Conservation (phyloP, 2,329 filamentous ascomycete species). For the Lecanosticta acicola region DNA sequence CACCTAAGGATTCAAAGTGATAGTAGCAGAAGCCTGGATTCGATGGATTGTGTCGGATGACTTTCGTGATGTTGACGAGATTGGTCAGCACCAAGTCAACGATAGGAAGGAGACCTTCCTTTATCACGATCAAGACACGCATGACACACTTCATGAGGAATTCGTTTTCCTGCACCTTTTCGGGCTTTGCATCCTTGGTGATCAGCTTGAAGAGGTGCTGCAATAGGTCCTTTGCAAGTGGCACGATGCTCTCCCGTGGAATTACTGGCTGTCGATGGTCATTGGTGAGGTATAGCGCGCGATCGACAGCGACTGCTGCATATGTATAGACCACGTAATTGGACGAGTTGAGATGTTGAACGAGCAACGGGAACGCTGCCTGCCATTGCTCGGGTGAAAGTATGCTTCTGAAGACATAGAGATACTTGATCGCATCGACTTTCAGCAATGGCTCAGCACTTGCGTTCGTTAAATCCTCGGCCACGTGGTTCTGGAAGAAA, state of each 20-base stretch:
- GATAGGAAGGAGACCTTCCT: constrained; percentile 69
- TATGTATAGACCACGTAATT: constrained; percentile 99
- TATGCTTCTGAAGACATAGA: constrained; percentile 95
- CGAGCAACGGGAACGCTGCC: constrained; percentile 78
- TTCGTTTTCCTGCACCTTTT: constrained; percentile 97
- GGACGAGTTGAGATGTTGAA: constrained; percentile 80
- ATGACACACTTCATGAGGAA: constrained; percentile 98
- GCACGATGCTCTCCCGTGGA: constrained; percentile 68
- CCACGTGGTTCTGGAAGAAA: constrained; percentile 91
- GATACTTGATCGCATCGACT: constrained; percentile 96
- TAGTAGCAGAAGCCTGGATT: constrained; percentile 99
- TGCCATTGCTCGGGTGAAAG: constrained; percentile 89
- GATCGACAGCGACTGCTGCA: constrained; percentile 91
- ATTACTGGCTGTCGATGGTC: constrained; percentile 73
- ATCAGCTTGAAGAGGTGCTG: constrained; percentile 88
- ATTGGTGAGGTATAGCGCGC: constrained; percentile 78
- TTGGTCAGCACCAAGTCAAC: constrained; percentile 75
- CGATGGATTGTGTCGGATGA: constrained; percentile 91
- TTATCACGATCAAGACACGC: constrained; percentile 91
- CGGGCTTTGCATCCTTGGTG: constrained; percentile 72
- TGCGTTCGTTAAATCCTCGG: constrained; percentile 73
- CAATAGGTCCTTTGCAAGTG: constrained; percentile 77
- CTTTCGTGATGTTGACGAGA: constrained; percentile 80
- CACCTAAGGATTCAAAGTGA: constrained; percentile 90
- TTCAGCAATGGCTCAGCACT: constrained; percentile 78